A percentile compares a stretch with the other conserved stretches of the same genome.
phyloP scores from a whole-genome alignment of 257 asterid species.

The Pogostemon cablin region DNA sequence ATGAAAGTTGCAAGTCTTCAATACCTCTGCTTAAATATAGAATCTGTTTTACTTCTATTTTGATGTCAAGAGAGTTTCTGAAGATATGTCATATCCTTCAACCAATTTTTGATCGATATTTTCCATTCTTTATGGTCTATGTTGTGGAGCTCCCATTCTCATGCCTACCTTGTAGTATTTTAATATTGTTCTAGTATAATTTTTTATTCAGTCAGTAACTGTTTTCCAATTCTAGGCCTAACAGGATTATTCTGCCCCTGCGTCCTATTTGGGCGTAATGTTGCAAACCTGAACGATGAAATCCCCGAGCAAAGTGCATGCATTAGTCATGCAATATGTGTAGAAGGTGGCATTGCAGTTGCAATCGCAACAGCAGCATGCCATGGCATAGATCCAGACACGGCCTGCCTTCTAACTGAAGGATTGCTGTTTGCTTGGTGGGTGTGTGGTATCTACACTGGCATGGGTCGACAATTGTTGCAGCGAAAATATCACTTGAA shows the following conservation, averaged over 20 bases:
- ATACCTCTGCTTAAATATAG: not conserved
- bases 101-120: not conserved
- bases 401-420: slow-evolving; percentile 65
- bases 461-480: slow-evolving; percentile 77
- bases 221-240: slow-evolving; percentile 40
- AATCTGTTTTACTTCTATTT: not conserved
- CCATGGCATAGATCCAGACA: slow-evolving; percentile 72
- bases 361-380: slow-evolving; percentile 71
- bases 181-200: no score
- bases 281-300: slow-evolving; percentile 63
- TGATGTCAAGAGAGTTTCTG: no score
- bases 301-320: slow-evolving; percentile 60
- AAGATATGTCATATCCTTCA: not conserved
- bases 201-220: no score
- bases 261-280: slow-evolving; percentile 65
- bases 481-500: slow-evolving; percentile 77
- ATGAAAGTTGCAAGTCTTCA: slow-evolving; percentile 56
- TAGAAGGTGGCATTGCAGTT: slow-evolving; percentile 79
- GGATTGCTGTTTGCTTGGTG: slow-evolving; percentile 87
- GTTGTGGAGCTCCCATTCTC: not conserved
- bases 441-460: slow-evolving; percentile 83
- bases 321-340: slow-evolving; percentile 58
- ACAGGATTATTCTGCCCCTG: slow-evolving; percentile 78
- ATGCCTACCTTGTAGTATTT: no score
- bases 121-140: not conserved